Conservation (phyloP, 164 flowering plant species). For the Dillenia suffruticosa region DNA sequence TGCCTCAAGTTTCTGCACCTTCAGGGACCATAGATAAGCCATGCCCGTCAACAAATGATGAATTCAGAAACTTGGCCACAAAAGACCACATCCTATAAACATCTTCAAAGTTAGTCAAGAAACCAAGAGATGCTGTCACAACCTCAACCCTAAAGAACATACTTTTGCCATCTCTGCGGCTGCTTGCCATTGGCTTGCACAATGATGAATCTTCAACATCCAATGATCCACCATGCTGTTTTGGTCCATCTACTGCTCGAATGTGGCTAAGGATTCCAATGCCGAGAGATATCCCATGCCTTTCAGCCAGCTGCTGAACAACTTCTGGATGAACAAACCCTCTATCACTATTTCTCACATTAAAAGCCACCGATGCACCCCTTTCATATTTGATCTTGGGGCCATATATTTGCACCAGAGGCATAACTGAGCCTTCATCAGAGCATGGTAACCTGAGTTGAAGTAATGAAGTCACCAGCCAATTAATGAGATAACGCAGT, state of each 20-base stretch:
- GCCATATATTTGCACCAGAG: slow-evolving; percentile 67
- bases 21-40: slow-evolving; percentile 47
- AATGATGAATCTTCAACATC: slow-evolving; percentile 23
- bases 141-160: slow-evolving; percentile 46
- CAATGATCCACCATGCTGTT: slow-evolving; percentile 24
- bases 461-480: slow-evolving; percentile 73
- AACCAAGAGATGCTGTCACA: slow-evolving; percentile 64
- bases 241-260: slow-evolving; percentile 25
- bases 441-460: slow-evolving; percentile 48
- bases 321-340: slow-evolving; percentile 47
- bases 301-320: slow-evolving; percentile 74
- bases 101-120: slow-evolving; percentile 61
- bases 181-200: slow-evolving; percentile 31
- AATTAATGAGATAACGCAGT: slow-evolving; percentile 60
- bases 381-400: slow-evolving; percentile 66
- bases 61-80: slow-evolving; percentile 57
- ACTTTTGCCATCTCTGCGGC: slow-evolving; percentile 31
- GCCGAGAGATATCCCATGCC: slow-evolving; percentile 53
- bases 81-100: slow-evolving; percentile 66
- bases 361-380: slow-evolving; percentile 75
- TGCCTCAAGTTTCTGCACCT: slow-evolving; percentile 33
- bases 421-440: slow-evolving; percentile 23
- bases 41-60: slow-evolving; percentile 39
- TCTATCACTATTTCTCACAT: slow-evolving; percentile 49
- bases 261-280: slow-evolving; percentile 52